Evolutionary conservation across 441 rosid genomes (phyloP).

Genomic region (Oxalis stricta): DNA sequence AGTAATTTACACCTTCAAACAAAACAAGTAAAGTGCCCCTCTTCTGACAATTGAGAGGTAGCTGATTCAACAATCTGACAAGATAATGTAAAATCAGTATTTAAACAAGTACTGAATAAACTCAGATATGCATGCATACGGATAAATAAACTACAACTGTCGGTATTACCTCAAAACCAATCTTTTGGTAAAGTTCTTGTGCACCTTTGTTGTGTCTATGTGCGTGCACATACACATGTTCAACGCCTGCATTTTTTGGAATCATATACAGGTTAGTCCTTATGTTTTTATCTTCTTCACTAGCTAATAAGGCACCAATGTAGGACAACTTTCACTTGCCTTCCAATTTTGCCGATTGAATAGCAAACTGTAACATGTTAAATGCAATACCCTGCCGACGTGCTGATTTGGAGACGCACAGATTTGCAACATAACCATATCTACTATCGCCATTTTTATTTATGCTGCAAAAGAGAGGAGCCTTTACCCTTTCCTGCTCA

Average conservation of each 20-base stretch:
- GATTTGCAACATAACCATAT: slow-evolving; percentile 61
- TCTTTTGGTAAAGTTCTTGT: slow-evolving; percentile 42
- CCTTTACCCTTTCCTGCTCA: slow-evolving; percentile 47
- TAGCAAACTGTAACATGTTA: slow-evolving; percentile 57
- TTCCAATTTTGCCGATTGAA: slow-evolving; percentile 39
- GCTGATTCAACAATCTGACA: slow-evolving; percentile 53
- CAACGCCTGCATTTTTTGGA: slow-evolving; percentile 38
- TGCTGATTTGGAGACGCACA: slow-evolving; percentile 65
- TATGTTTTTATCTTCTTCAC: background rate
- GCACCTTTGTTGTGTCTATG: slow-evolving; percentile 49
- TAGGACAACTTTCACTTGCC: slow-evolving; percentile 25
- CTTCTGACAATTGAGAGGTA: slow-evolving; percentile 26
- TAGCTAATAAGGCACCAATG: background rate
- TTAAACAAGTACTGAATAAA: background rate
- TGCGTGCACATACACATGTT: slow-evolving; percentile 58
- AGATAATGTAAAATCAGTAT: slow-evolving; percentile 2
- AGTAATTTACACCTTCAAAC: slow-evolving; percentile 15
- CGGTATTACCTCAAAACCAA: slow-evolving; percentile 61
- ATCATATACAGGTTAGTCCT: background rate
- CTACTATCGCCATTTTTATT: slow-evolving; percentile 26
- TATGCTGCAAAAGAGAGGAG: slow-evolving; percentile 39
- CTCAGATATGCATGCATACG: slow-evolving; percentile 1
- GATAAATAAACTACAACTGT: background rate
- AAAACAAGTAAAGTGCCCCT: slow-evolving; percentile 51
- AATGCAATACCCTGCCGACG: slow-evolving; percentile 78